phyloP scores from a whole-genome alignment of 805 yeast genomes.

The Candida parachauliodes region DNA sequence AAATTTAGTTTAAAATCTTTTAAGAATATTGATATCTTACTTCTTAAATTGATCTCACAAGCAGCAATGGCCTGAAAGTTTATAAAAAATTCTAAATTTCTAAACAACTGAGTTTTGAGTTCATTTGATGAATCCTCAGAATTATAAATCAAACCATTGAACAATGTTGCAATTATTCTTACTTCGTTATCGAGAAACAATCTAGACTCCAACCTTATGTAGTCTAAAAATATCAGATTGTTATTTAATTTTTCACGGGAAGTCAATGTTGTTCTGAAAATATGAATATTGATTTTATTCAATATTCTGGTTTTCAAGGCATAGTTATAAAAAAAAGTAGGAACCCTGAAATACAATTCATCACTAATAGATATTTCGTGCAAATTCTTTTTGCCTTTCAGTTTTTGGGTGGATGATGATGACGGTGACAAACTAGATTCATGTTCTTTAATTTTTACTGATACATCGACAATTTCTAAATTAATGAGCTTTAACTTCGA shows the following conservation, averaged over 20 bases:
- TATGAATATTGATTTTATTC: slow-evolving; percentile 23
- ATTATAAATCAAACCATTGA: slow-evolving; percentile 21
- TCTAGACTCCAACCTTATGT: slow-evolving; percentile 18
- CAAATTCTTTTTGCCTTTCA: slow-evolving; percentile 6
- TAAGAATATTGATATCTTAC: slow-evolving; percentile 13
- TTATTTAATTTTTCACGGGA: slow-evolving; percentile 12
- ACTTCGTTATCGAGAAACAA: slow-evolving; percentile 14
- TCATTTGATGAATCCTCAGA: slow-evolving; percentile 10
- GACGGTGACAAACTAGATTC: background rate
- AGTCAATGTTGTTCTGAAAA: slow-evolving; percentile 15
- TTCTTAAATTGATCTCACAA: slow-evolving; percentile 10
- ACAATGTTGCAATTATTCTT: slow-evolving; percentile 9
- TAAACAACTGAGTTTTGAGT: slow-evolving; percentile 17
- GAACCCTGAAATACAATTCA: slow-evolving; percentile 14
- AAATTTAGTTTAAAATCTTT: slow-evolving; percentile 12
- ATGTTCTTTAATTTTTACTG: slow-evolving; percentile 6
- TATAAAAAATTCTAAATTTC: slow-evolving; percentile 22
- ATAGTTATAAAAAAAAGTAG: slow-evolving; percentile 19
- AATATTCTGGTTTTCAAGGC: slow-evolving; percentile 16
- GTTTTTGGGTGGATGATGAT: background rate
- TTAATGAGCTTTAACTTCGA: slow-evolving; percentile 25
- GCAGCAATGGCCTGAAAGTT: slow-evolving; percentile 18
- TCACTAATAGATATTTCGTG: slow-evolving; percentile 5
- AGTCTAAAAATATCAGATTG: slow-evolving; percentile 19
- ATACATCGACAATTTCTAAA: slow-evolving; percentile 22